Base-by-base conservation (phyloP, 805 yeast species). In the Candida multigemmis region DNA sequence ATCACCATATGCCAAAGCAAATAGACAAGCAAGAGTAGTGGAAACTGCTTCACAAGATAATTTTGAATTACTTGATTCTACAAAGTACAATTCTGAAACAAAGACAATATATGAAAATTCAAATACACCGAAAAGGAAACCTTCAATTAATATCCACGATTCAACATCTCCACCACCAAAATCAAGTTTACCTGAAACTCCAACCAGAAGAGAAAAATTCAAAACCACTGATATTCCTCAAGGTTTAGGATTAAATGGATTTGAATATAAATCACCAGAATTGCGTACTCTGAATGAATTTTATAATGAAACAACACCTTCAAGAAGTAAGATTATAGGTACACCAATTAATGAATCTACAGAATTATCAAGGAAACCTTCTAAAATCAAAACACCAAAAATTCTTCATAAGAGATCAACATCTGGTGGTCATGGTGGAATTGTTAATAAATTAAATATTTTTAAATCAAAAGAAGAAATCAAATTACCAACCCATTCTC, bases 1-100 rank as follows among this genome's bases (percentile, higher is more conserved):
- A 6, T 56, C 65, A 16, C 68, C 68, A 5, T 43, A 56, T 43
- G 68, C 66, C 2, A 54, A 44, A 34, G 60, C 48, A 5, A 61
- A 61, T 30, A 45, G 68, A 27, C 68, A 61, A 35, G 68, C 68
- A 2, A 46, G 67, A 16, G 65, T 61, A 6, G 56, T 61, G 4
- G 68, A 61, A 33, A 51, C 60, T 2, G 48, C 44, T 26, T n/a
- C n/a, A n/a, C n/a, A n/a, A n/a, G n/a, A n/a, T n/a, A n/a, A n/a
- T n/a, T n/a, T n/a, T n/a, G 57, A 53, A 17, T 46, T 37, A 12
- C 26, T 23, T 24, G 21, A 14, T 12, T 28, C 13, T 7, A 16
- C 12, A 18, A 26, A 23, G 16, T 25, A 22, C 7, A 24, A 7
- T 6, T 16, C 12, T 4, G 14, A 11, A 6, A 15, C 14, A 10